These are phyloP conservation scores for Boeremia lycopersici DNA, from an alignment of 2,329 filamentous ascomycete genomes.

Conservation along the genomic window DNA sequence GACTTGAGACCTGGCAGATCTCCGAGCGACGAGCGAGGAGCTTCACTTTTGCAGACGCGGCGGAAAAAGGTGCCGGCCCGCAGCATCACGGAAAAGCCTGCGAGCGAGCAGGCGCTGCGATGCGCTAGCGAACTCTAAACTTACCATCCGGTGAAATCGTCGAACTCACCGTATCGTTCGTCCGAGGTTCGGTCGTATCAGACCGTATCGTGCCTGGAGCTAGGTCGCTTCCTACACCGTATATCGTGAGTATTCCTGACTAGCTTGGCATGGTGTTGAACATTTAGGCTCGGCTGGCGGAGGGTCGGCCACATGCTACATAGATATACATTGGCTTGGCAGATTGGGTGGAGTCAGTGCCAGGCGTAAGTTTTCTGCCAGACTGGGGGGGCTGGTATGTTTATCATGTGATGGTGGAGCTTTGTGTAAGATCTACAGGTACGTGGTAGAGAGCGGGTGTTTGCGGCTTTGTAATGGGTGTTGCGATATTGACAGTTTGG, in stretches of 20 bases:
- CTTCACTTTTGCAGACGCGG: background rate
- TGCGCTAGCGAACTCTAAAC: background rate
- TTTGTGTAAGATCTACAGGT: constrained; percentile 12
- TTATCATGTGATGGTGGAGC: background rate
- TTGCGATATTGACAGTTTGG: background rate
- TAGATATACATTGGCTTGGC: constrained; percentile 10
- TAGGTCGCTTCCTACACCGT: constrained; percentile 9
- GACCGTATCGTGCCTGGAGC: constrained; percentile 1
- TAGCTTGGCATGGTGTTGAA: constrained; percentile 6
- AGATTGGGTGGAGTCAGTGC: background rate
- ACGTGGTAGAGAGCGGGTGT: constrained; percentile 4
- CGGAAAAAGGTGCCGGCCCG: background rate
- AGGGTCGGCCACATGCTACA: constrained; percentile 4
- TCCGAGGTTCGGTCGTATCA: constrained; percentile 8
- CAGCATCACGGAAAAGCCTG: background rate
- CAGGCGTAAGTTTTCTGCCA: constrained; percentile 10
- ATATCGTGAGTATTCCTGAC: constrained; percentile 9
- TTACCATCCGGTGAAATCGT: constrained; percentile 1
- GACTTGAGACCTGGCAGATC: background rate
- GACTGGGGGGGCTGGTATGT: constrained; percentile 1
- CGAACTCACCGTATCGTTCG: constrained; percentile 15
- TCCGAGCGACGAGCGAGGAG: constrained; percentile 4
- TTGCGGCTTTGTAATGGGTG: constrained; percentile 10
- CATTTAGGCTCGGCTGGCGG: background rate
- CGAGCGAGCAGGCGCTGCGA: background rate